Evolutionary conservation across 2,329 filamentous ascomycete species (phyloP).

Genomic region (Fusarium sarcochroum): DNA sequence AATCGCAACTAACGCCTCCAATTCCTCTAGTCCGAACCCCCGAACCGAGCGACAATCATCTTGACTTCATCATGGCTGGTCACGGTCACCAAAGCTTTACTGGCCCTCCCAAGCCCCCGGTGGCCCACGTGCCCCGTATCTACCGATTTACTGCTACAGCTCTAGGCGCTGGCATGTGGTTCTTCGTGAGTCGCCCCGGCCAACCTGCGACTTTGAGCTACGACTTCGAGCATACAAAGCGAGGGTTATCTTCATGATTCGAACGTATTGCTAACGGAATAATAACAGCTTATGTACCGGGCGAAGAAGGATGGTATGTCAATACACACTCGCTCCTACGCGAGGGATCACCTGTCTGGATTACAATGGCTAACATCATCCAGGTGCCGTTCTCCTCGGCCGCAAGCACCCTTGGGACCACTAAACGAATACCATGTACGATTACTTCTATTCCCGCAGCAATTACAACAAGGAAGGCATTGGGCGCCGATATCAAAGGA

Average conservation of each 20-base stretch:
- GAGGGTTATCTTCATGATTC: slow-evolving; percentile 1
- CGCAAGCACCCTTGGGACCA: slow-evolving; percentile 99
- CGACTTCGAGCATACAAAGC: not conserved
- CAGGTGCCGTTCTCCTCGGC: slow-evolving; percentile 83
- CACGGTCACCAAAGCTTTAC: slow-evolving; percentile 47
- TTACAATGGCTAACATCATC: slow-evolving; percentile 28
- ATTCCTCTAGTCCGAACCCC: slow-evolving; percentile 19
- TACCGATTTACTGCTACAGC: slow-evolving; percentile 91
- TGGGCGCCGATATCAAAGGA: slow-evolving; percentile 9
- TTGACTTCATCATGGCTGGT: slow-evolving; percentile 45
- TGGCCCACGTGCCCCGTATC: slow-evolving; percentile 68
- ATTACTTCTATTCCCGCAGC: slow-evolving; percentile 30
- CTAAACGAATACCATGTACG: slow-evolving; percentile 61
- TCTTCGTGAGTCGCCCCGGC: slow-evolving; percentile 79
- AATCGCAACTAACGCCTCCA: slow-evolving; percentile 6
- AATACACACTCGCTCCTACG: not conserved
- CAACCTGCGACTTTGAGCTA: not conserved
- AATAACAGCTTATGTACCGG: slow-evolving; percentile 87
- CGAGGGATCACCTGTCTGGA: not conserved
- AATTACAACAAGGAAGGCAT: slow-evolving; percentile 24
- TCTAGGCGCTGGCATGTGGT: slow-evolving; percentile 98
- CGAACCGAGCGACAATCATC: slow-evolving; percentile 27
- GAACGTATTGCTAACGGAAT: slow-evolving; percentile 25
- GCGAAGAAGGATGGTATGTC: slow-evolving; percentile 89
- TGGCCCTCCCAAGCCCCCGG: slow-evolving; percentile 57